Conservation (phyloP, 1,284 basidiomycete species). For the Apiotrichum brassicae region DNA sequence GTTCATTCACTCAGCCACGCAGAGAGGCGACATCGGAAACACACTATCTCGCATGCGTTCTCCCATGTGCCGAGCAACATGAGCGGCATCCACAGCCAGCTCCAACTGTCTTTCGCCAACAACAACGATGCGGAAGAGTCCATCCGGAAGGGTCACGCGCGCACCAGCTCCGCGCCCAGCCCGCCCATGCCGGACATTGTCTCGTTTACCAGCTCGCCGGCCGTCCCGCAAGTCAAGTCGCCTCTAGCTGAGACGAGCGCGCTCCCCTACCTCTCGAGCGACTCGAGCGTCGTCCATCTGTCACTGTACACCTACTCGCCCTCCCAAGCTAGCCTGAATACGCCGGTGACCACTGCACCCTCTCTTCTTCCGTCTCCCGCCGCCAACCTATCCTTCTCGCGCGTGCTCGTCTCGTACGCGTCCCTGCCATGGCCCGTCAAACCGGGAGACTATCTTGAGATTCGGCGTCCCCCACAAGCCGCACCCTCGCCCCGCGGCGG, state of each 20-base stretch:
- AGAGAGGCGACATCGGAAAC: conserved; percentile 4
- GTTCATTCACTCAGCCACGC: conserved; percentile 1
- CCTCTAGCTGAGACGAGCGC: not conserved
- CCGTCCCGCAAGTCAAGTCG: not conserved
- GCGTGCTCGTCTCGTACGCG: conserved; percentile 29
- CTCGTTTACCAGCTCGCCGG: conserved; percentile 20
- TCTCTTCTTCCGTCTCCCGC: conserved; percentile 4
- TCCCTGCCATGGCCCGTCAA: conserved; percentile 33
- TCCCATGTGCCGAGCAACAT: not conserved
- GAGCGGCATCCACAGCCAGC: not conserved
- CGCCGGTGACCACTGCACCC: not conserved
- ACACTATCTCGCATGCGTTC: conserved; percentile 2
- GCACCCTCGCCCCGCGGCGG: not conserved
- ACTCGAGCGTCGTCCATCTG: conserved; percentile 18
- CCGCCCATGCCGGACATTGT: conserved; percentile 20
- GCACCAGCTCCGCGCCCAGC: conserved; percentile 24
- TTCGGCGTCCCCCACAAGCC: conserved; percentile 19
- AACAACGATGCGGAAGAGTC: not conserved
- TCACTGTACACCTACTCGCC: conserved; percentile 38
- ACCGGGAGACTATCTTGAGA: conserved; percentile 40
- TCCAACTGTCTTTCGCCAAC: not conserved
- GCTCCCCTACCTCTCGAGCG: not conserved
- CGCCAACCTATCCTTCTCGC: conserved; percentile 18
- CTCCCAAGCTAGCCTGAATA: not conserved
- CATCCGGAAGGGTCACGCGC: conserved; percentile 14